Conservation (phyloP, 352 stramenopile species). For the Globisporangium lucens region DNA sequence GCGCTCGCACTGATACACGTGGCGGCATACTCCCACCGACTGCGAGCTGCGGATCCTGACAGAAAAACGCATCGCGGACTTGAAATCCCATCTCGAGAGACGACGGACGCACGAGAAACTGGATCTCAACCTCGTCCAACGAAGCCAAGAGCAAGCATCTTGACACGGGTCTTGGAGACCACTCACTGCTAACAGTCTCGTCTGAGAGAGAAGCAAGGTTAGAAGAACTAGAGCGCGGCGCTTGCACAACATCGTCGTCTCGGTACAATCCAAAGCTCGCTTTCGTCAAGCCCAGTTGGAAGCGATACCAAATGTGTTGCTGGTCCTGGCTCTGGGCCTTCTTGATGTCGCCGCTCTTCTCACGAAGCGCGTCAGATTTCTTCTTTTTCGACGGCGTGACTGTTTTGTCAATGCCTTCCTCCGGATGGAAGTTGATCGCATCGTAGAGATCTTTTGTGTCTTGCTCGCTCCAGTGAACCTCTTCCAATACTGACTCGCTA, state of each 20-base stretch:
- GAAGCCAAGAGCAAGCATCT: conserved; percentile 26
- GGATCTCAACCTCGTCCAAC: conserved; percentile 65
- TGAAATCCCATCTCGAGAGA: conserved; percentile 70
- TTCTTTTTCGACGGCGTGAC: conserved; percentile 8
- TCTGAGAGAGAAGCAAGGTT: background rate
- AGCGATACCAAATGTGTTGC: conserved; percentile 80
- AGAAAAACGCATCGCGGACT: conserved; percentile 69
- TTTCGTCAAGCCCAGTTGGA: conserved; percentile 56
- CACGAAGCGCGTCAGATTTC: background rate
- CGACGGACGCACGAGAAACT: conserved; percentile 62
- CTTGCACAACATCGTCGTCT: conserved; percentile 26
- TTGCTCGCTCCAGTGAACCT: conserved; percentile 82
- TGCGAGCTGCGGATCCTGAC: conserved; percentile 24
- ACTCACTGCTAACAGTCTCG: background rate
- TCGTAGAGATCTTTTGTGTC: conserved; percentile 79
- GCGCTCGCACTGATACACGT: background rate
- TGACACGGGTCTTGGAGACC: conserved; percentile 1
- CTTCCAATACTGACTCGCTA: conserved; percentile 18
- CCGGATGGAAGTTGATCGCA: conserved; percentile 78
- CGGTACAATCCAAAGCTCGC: conserved; percentile 52
- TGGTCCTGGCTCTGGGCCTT: conserved; percentile 25
- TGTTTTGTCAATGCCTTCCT: conserved; percentile 23
- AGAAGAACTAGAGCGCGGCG: conserved; percentile 4
- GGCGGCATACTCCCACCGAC: background rate
- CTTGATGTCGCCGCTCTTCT: background rate